Evolutionary conservation across 495 filamentous ascomycete genomes (phyloP), one percentile per base, ranked within the genome.

Genomic region (Podospora tetraspora): DNA sequence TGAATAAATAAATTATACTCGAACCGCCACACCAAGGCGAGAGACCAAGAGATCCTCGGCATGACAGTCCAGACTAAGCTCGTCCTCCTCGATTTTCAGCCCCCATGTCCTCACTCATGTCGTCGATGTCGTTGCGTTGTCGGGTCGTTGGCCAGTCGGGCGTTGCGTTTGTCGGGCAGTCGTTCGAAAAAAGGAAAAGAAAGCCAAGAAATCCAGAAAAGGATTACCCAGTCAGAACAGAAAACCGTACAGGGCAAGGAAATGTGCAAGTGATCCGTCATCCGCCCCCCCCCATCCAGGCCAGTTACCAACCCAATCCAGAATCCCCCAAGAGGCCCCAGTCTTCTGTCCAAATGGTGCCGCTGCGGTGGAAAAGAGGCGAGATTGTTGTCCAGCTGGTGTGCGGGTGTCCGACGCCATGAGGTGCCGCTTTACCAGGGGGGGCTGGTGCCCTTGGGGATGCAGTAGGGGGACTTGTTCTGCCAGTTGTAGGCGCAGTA

Each of bases 401-500:
- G 37, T 16, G 43, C 43, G 43, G 8, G 43, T 52, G 43, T 52
- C 19, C 11, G 32, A 34, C 2, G 32, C 10, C 29, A 30, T 30
- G 12, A 12, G 34, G 34, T 19, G 4, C 43, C 43, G 19, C 43
- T n/a, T 8, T n/a, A 52, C 43, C 43, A 52, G 16, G 43, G 37
- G 37, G 43, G 43, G 43, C 16, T n/a, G 43, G 43, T 52, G 43
- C 43, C 43, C 32, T 24, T 24, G 32, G 2, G 19, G 62, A 52
- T 22, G 62, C 62, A 64, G 63, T 65, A 58, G 12, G 63, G 63
- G 24, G 24, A 29, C 43, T 32, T 21, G 52, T 25, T 52, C 16
- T 52, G 63, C 63, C 76, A 78, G 57, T 61, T 64, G 32, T 67
- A 70, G 24, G 52, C 70, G 13, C 62, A 74, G 56, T 65, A 65